Conservation (phyloP, 2,329 filamentous ascomycete species). For the Colletotrichum sojae region DNA sequence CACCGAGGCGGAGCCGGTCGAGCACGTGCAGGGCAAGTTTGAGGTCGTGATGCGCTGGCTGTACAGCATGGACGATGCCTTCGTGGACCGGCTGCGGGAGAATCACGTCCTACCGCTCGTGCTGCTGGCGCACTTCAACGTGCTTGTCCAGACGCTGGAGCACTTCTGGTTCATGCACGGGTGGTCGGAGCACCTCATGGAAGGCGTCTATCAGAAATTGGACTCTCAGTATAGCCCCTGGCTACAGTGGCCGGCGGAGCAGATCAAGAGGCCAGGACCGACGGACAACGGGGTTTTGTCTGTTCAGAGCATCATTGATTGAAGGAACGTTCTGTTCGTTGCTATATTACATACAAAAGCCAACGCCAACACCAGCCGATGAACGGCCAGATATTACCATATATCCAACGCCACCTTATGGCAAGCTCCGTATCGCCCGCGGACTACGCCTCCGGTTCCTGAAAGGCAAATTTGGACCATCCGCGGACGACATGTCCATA, state of each 20-base stretch:
- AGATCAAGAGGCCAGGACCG: slow-evolving; percentile 7
- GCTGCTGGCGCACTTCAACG: slow-evolving; percentile 41
- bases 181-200: slow-evolving; percentile 42
- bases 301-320: slow-evolving; percentile 31
- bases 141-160: slow-evolving; percentile 38
- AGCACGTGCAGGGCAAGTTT: slow-evolving; percentile 22
- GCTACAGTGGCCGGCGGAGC: slow-evolving; percentile 28
- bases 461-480: slow-evolving; percentile 5
- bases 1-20: slow-evolving; percentile 20
- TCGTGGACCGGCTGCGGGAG: slow-evolving; percentile 29
- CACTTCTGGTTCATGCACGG: slow-evolving; percentile 44
- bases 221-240: slow-evolving; percentile 22
- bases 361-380: background rate
- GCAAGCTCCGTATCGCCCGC: no score
- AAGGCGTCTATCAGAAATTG: slow-evolving; percentile 24
- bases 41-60: slow-evolving; percentile 41
- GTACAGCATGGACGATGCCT: slow-evolving; percentile 36
- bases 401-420: no score
- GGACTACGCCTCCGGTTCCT: background rate
- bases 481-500: background rate
- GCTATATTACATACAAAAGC: no score
- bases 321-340: background rate
- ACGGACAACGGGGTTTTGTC: slow-evolving; percentile 46
- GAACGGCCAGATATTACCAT: no score
- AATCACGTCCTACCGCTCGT: slow-evolving; percentile 40